phyloP scores from a whole-genome alignment of 2,329 filamentous ascomycete genomes.

The Aspergillus bombycis region DNA sequence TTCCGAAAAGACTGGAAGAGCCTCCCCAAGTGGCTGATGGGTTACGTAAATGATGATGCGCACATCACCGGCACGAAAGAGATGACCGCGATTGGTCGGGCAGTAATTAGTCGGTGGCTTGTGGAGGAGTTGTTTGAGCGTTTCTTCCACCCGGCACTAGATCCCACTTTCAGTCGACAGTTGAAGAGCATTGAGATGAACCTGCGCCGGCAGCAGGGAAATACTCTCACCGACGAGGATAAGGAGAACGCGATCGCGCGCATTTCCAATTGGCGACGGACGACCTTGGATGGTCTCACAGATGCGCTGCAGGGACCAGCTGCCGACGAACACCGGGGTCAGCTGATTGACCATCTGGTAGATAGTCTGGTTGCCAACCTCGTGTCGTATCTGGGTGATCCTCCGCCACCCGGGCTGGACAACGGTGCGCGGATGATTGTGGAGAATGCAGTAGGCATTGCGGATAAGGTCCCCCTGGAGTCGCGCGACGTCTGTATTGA shows the following conservation, averaged over 20 bases:
- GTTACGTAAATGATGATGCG: conserved; percentile 81
- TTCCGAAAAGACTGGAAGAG: conserved; percentile 92
- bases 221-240: conserved; percentile 78
- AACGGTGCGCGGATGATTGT: conserved; percentile 91
- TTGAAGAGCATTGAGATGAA: conserved; percentile 87
- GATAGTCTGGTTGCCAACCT: conserved; percentile 69
- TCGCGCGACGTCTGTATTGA: conserved; percentile 86
- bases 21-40: conserved; percentile 78
- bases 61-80: conserved; percentile 88
- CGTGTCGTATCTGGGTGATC: conserved; percentile 73
- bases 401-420: conserved; percentile 78
- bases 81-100: conserved; percentile 93
- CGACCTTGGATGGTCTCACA: conserved; percentile 87
- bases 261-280: conserved; percentile 88
- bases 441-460: conserved; percentile 83
- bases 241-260: conserved; percentile 85
- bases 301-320: conserved; percentile 68
- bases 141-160: conserved; percentile 89
- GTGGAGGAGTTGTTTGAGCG: conserved; percentile 88
- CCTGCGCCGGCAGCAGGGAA: conserved; percentile 76
- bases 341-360: conserved; percentile 72
- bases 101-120: conserved; percentile 86
- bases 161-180: conserved; percentile 72
- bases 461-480: conserved; percentile 84
- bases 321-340: conserved; percentile 66